phyloP scores from a whole-genome alignment of 2,329 filamentous ascomycete genomes.

The Aspergillus terreus region DNA sequence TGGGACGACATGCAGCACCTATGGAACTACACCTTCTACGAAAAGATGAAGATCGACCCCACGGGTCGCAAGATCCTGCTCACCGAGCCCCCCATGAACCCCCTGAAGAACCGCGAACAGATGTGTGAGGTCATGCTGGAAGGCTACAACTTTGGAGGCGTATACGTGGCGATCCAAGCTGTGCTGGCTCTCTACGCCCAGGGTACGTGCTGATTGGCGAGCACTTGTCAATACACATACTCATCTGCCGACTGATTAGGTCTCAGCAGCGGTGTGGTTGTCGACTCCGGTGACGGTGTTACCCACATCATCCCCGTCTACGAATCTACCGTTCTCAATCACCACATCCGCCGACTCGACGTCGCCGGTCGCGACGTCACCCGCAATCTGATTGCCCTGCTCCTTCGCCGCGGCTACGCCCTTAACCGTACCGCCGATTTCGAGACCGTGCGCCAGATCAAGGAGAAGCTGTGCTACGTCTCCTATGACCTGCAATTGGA shows the following conservation, averaged over 20 bases:
- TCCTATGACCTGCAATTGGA: slow-evolving; percentile 97
- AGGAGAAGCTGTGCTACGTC: slow-evolving; percentile 99
- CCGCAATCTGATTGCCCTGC: slow-evolving; percentile 93
- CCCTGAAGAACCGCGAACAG: slow-evolving; percentile 90
- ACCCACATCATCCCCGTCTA: slow-evolving; percentile 99
- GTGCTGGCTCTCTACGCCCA: slow-evolving; percentile 95
- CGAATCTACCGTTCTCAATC: slow-evolving; percentile 95
- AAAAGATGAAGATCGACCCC: slow-evolving; percentile 93
- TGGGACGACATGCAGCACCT: slow-evolving; percentile 99
- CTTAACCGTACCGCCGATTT: slow-evolving; percentile 98
- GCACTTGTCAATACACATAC: not conserved
- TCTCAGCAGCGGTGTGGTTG: slow-evolving; percentile 90
- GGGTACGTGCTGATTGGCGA: slow-evolving; percentile 52
- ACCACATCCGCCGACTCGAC: slow-evolving; percentile 88
- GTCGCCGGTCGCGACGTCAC: slow-evolving; percentile 96
- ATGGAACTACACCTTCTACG: slow-evolving; percentile 97
- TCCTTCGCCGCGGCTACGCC: slow-evolving; percentile 89
- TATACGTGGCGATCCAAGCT: slow-evolving; percentile 97
- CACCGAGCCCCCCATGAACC: slow-evolving; percentile 97
- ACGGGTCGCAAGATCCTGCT: slow-evolving; percentile 93
- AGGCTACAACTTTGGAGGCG: slow-evolving; percentile 89
- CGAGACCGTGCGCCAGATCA: slow-evolving; percentile 97
- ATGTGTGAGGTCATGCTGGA: slow-evolving; percentile 99
- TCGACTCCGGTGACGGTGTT: slow-evolving; percentile 96
- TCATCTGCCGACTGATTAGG: slow-evolving; percentile 45